Base-by-base conservation (phyloP, 2,329 filamentous ascomycete species). In the Claviceps sorghi region DNA sequence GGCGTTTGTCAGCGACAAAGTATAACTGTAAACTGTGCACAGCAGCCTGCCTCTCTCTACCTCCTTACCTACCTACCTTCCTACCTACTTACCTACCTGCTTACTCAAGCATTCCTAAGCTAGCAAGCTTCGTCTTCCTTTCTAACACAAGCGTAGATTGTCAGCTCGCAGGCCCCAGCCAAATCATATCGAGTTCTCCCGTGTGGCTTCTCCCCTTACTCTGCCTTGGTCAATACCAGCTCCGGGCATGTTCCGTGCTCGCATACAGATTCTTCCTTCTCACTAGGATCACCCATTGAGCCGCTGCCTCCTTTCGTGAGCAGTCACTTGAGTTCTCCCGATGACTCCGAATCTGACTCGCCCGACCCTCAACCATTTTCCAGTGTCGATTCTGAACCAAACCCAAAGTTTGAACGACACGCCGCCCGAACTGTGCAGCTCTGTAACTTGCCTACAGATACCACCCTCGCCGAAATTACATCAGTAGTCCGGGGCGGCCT, bases 401-500 rank as follows among this genome's bases (percentile, higher is more conserved):
- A 10, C 22, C 36, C 38, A 11, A 5, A 29, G 4, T 48, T 52
- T 13, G 64, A 73, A 53, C 63, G 67, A 36, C 61, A 65, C 32
- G 70, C 70, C 48, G 67, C 62, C 22, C 75, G 84, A 48, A 85
- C 83, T 0, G 57, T 94, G 22, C 68, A 79, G 22, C 69, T 91
- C 49, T 68, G 67, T 38, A 81, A 83, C 53, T 71, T 93, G 1
- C 70, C 82, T 1, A 75, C 82, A 5, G 71, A 70, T 2, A 77
- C 76, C 15, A 84, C 80, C 0, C 79, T 86, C 60, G 73, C 73
- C 47, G 85, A 93, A 56, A 69, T 93, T 54, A 74, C 77, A 3
- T 72, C 74, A 22, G 74, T 75, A 11, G 68, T 93, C 50, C 80
- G 83, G 53, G 87, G 88, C 26, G 88, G 87, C 1, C 72, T 78